Percentiles rank a stretch among this genome's conserved stretches.
Evolutionary conservation across 176 grass and related monocot species (phyloP).

Genomic region (Cenchrus americanus): DNA sequence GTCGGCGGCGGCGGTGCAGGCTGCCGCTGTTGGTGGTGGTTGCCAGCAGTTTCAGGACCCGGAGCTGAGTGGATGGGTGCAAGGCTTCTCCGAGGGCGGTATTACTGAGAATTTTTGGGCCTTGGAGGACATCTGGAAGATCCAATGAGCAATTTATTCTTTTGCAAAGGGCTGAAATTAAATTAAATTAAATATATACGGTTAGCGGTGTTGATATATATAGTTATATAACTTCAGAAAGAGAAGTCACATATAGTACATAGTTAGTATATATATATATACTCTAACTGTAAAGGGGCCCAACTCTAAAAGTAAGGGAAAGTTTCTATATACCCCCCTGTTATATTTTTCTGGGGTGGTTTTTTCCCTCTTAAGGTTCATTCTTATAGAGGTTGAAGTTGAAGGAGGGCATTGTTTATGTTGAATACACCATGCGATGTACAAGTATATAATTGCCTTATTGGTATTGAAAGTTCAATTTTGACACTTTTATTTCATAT

Average conservation of each 20-base stretch:
- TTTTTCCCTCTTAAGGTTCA: neutral
- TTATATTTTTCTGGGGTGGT: neutral
- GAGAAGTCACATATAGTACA: neutral
- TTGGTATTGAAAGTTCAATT: neutral
- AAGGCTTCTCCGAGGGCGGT: conserved; percentile 47
- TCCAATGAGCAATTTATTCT: conserved; percentile 15
- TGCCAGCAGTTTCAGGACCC: conserved; percentile 21
- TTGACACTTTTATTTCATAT: neutral
- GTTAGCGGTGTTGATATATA: neutral
- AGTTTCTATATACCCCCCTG: neutral
- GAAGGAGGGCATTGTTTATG: neutral
- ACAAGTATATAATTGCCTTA: neutral
- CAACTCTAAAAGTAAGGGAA: conserved; percentile 26
- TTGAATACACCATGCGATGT: neutral
- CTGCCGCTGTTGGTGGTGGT: neutral
- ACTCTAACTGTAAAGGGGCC: neutral
- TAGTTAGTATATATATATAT: neutral
- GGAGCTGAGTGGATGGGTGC: conserved; percentile 53
- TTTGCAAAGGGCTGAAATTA: neutral
- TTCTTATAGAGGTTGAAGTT: neutral
- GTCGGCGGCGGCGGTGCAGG: neutral
- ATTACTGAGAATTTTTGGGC: conserved; percentile 53
- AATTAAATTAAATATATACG: neutral
- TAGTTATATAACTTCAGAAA: neutral
- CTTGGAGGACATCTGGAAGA: conserved; percentile 57